phyloP scores from a whole-genome alignment of 257 asterid species.

The Coffea eugenioides region DNA sequence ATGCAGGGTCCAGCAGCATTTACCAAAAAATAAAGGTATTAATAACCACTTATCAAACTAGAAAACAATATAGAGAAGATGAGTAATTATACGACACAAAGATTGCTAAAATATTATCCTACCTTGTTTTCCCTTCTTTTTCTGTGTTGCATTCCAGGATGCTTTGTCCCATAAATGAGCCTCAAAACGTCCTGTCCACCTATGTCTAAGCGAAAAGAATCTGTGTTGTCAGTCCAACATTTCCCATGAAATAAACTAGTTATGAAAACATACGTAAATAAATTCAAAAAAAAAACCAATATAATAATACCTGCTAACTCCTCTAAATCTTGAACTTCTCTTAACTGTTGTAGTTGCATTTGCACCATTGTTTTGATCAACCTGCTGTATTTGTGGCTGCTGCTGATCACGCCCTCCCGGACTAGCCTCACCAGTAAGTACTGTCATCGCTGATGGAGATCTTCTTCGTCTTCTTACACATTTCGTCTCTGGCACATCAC shows the following conservation, averaged over 20 bases:
- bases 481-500: constrained; percentile 30
- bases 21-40: constrained; percentile 10
- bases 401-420: constrained; percentile 19
- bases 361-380: constrained; percentile 26
- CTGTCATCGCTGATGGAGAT: constrained; percentile 33
- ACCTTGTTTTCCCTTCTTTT: constrained; percentile 90
- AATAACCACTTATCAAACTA: constrained; percentile 9
- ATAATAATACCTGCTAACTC: constrained; percentile 68
- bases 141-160: constrained; percentile 81
- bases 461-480: constrained; percentile 54
- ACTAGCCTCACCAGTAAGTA: constrained; percentile 2
- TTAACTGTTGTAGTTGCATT: constrained; percentile 32
- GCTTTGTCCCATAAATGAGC: constrained; percentile 92
- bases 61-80: too few species aligned
- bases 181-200: constrained; percentile 84
- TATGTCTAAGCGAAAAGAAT: constrained; percentile 39
- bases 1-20: constrained; percentile 19
- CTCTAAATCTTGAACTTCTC: constrained; percentile 82
- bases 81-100: neutral
- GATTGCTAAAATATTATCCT: neutral
- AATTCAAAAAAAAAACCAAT: neutral
- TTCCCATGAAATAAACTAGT: neutral
- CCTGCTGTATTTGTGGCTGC: constrained; percentile 24
- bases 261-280: neutral
- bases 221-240: neutral